phyloP scores from a whole-genome alignment of 306 rosid genomes.

The Dicorynia guianensis region DNA sequence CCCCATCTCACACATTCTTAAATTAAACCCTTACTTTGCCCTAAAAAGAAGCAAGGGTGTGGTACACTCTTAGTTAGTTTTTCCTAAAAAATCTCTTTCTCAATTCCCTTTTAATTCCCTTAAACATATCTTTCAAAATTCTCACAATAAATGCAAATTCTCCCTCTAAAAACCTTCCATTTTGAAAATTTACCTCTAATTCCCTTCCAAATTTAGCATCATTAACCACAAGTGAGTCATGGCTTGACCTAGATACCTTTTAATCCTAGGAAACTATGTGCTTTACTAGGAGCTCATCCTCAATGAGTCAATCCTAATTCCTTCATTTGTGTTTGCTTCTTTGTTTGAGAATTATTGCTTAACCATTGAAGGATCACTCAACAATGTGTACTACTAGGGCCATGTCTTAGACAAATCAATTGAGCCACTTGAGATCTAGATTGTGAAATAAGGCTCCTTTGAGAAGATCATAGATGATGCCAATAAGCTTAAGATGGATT shows the following conservation, averaged over 20 bases:
- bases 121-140: no score
- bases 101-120: no score
- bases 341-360: slow-evolving; percentile 93
- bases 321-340: slow-evolving; percentile 82
- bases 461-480: slow-evolving; percentile 97
- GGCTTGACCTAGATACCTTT: slow-evolving; percentile 67
- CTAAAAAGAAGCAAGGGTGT: no score
- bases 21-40: no score
- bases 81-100: no score
- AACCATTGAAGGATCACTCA: slow-evolving; percentile 79
- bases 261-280: slow-evolving; percentile 92
- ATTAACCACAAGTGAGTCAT: no score
- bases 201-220: no score
- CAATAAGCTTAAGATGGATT: slow-evolving; percentile 86
- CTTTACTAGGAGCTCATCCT: slow-evolving; percentile 77
- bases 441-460: slow-evolving; percentile 81
- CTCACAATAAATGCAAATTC: no score
- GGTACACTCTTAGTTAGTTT: no score
- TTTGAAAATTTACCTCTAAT: no score
- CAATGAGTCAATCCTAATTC: slow-evolving; percentile 68
- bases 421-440: slow-evolving; percentile 86
- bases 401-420: slow-evolving; percentile 88
- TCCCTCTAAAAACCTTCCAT: no score
- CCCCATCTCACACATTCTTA: no score
- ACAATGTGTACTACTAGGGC: slow-evolving; percentile 93